Percentiles rank a stretch among this genome's conserved stretches.
Evolutionary conservation across 345 rosid genomes (phyloP).

Genomic region (Euphorbia pulcherrima): DNA sequence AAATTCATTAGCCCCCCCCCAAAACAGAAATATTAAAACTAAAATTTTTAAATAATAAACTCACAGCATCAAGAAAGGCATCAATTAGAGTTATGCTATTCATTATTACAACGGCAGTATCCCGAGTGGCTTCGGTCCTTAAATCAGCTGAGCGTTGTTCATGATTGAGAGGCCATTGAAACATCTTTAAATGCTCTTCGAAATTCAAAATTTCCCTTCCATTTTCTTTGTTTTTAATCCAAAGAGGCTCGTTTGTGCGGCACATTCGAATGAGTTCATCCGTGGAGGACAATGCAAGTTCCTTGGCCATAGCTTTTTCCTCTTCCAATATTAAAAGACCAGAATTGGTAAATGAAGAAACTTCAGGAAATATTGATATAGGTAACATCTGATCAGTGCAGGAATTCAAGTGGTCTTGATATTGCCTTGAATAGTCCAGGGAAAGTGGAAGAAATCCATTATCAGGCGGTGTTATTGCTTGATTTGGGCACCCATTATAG

Average conservation of each 20-base stretch:
- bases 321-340: constrained; percentile 52
- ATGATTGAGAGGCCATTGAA: constrained; percentile 55
- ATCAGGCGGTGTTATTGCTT: constrained; percentile 33
- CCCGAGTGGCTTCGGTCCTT: constrained; percentile 69
- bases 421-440: constrained; percentile 52
- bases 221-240: constrained; percentile 43
- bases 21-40: background rate
- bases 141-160: constrained; percentile 40
- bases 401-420: constrained; percentile 37
- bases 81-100: constrained; percentile 77
- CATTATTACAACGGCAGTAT: constrained; percentile 75
- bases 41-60: constrained; percentile 1
- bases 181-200: constrained; percentile 61
- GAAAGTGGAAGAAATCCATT: constrained; percentile 44
- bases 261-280: constrained; percentile 73
- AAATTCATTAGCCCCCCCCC: no score
- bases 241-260: constrained; percentile 53
- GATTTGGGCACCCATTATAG: constrained; percentile 48
- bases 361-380: constrained; percentile 41
- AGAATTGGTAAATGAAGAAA: constrained; percentile 31
- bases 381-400: constrained; percentile 45
- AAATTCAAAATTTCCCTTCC: constrained; percentile 46
- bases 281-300: constrained; percentile 60
- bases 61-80: constrained; percentile 76
- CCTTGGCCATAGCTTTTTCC: constrained; percentile 65